These are phyloP conservation scores for Aquilaria agallochum DNA, from an alignment of 441 rosid genomes.

Conservation along the genomic window DNA sequence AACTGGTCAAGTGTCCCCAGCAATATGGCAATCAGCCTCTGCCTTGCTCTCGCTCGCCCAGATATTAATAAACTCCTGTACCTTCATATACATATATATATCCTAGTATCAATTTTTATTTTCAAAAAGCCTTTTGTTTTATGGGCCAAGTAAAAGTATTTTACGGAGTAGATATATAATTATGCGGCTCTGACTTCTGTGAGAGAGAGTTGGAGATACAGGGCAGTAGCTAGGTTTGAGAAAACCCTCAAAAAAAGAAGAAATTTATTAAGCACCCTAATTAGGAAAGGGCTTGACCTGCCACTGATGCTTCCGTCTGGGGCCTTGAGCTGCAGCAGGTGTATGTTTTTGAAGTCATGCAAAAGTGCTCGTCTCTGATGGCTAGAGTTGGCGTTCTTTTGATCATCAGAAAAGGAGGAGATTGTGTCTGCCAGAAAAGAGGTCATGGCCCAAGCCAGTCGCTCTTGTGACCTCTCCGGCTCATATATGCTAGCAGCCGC, in stretches of 20 bases:
- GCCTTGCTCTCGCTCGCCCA: conserved; percentile 11
- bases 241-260: too few species aligned
- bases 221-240: conserved; percentile 11
- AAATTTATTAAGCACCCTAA: too few species aligned
- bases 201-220: background rate
- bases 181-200: too few species aligned
- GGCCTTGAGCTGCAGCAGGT: background rate
- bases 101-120: too few species aligned
- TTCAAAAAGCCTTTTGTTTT: background rate
- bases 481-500: conserved; percentile 70
- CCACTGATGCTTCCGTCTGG: conserved; percentile 15
- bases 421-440: conserved; percentile 41
- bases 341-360: conserved; percentile 31
- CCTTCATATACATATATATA: background rate
- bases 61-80: conserved; percentile 23
- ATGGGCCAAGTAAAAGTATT: too few species aligned
- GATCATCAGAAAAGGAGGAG: conserved; percentile 19
- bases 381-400: conserved; percentile 6
- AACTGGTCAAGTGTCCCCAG: conserved; percentile 52
- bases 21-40: conserved; percentile 36
- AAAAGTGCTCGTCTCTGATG: conserved; percentile 41
- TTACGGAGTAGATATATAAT: too few species aligned
- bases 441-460: conserved; percentile 78
- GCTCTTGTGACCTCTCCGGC: conserved; percentile 53
- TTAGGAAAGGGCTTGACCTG: conserved; percentile 26